phyloP scores from a whole-genome alignment of 2,329 filamentous ascomycete species.

The Fusarium sp. region DNA sequence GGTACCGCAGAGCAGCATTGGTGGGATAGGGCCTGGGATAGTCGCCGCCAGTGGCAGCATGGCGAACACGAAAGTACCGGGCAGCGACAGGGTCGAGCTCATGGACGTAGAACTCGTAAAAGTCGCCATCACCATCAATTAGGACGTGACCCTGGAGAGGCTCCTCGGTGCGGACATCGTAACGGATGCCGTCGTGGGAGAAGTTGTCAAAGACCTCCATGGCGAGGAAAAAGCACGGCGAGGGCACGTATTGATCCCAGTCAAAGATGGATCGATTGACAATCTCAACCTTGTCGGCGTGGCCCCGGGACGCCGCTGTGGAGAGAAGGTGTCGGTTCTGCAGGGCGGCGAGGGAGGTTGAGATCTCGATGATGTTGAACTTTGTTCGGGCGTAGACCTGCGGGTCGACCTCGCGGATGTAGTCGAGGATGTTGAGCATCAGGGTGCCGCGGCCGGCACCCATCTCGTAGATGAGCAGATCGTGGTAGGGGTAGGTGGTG shows the following conservation, averaged over 20 bases:
- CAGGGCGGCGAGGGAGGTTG: slow-evolving; percentile 76
- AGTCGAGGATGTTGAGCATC: slow-evolving; percentile 98
- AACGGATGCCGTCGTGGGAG: slow-evolving; percentile 91
- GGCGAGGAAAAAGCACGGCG: slow-evolving; percentile 95
- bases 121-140: slow-evolving; percentile 83
- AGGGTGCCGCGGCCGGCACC: slow-evolving; percentile 95
- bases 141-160: slow-evolving; percentile 89
- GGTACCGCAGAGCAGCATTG: slow-evolving; percentile 63
- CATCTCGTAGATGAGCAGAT: slow-evolving; percentile 98
- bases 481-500: slow-evolving; percentile 91
- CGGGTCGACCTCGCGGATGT: slow-evolving; percentile 86
- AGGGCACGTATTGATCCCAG: slow-evolving; percentile 86
- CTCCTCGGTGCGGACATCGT: slow-evolving; percentile 79
- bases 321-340: slow-evolving; percentile 75
- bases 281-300: slow-evolving; percentile 87
- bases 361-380: slow-evolving; percentile 97
- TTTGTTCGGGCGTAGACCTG: slow-evolving; percentile 93
- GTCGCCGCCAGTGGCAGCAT: slow-evolving; percentile 72
- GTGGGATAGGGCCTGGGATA: slow-evolving; percentile 68
- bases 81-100: slow-evolving; percentile 81
- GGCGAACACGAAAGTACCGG: slow-evolving; percentile 83
- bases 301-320: slow-evolving; percentile 73
- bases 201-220: slow-evolving; percentile 99
- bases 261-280: slow-evolving; percentile 95
- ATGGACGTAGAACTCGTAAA: slow-evolving; percentile 91